Base-by-base conservation (phyloP, 2,329 filamentous ascomycete genomes). In the Pseudogymnoascus sp. region DNA sequence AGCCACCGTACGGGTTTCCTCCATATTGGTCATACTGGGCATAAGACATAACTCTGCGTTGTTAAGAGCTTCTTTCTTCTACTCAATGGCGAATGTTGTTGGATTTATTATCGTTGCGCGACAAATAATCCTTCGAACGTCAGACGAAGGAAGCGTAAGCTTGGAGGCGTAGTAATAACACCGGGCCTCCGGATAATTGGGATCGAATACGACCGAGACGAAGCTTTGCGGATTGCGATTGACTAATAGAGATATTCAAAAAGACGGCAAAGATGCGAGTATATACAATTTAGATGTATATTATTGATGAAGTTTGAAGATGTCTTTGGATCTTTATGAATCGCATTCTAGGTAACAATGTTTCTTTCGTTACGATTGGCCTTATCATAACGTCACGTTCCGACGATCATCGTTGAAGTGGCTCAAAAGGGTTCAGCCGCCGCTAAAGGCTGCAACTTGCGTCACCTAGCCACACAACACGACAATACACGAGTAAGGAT, bases 1-100 rank as follows among this genome's bases (percentile, higher is more conserved):
- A 77, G 58, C 74, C 79, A 71, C 82, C 78, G 72, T 90, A 90
- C 39, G 86, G 86, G 71, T 89, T 88, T 66, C 71, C 71, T 66
- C 70, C 70, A 58, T 71, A 69, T 58, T 82, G 80, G 67, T 82
- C 78, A 73, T 88, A 87, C 70, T 83, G 82, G 66, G 79, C 77
- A 77, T 85, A 82, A 67, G 84, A 84, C 85, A 88, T 87, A 12
- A 33, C 49, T 55, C 33, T 14, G 28, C 28, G 49, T 28, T 14
- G 8, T 22, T 33, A 11, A 12, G 5, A 33, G 2, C 8, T n/a
- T 19, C 4, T 19, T 12, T 33, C 4, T 33, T 2, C n/a, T 33
- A 55, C n/a, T 55, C 49, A 55, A 55, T 55, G 49, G 49, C 28
- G n/a, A 33, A 55, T 33, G 25, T 16, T 33, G n/a, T 14, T 55